These are phyloP conservation scores for Serendipita sp. DNA, from an alignment of 768 basidiomycete genomes.

Conservation along the genomic window DNA sequence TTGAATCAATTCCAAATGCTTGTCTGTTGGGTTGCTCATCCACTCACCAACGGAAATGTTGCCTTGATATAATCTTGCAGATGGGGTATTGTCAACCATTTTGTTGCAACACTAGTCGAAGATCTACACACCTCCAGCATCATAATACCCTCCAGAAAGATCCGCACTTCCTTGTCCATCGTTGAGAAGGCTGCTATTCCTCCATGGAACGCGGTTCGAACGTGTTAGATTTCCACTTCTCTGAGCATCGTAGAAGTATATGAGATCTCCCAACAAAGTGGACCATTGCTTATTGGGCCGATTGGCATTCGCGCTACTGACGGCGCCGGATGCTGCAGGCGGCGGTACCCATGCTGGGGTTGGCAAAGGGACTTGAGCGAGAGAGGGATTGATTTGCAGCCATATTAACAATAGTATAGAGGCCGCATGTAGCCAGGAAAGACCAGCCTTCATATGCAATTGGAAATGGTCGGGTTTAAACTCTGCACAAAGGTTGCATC, in stretches of 20 bases:
- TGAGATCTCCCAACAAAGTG: conserved; percentile 56
- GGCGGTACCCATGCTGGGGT: conserved; percentile 51
- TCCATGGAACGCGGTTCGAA: conserved; percentile 66
- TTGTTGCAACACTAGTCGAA: not conserved
- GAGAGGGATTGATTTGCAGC: conserved; percentile 15
- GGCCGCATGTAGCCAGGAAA: conserved; percentile 1
- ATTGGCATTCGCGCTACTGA: conserved; percentile 21
- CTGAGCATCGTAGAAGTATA: conserved; percentile 89
- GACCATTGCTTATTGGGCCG: conserved; percentile 68
- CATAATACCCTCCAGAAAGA: conserved; percentile 77
- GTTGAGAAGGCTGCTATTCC: conserved; percentile 60
- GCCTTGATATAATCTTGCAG: conserved; percentile 69
- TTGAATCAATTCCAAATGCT: not conserved
- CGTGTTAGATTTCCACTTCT: conserved; percentile 58
- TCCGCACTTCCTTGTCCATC: conserved; percentile 73
- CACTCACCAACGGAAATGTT: conserved; percentile 61
- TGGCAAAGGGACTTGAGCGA: conserved; percentile 48
- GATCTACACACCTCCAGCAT: conserved; percentile 59
- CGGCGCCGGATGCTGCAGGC: conserved; percentile 37
- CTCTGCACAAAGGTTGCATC: too few relatives aligned
- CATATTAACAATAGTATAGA: not conserved
- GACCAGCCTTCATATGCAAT: not conserved
- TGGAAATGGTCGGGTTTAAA: too few relatives aligned
- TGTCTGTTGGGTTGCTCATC: conserved; percentile 20
- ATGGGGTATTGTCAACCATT: not conserved